These are phyloP conservation scores for Gaeumannomyces tritici DNA, from an alignment of 2,329 filamentous ascomycete species.

Conservation along the genomic window DNA sequence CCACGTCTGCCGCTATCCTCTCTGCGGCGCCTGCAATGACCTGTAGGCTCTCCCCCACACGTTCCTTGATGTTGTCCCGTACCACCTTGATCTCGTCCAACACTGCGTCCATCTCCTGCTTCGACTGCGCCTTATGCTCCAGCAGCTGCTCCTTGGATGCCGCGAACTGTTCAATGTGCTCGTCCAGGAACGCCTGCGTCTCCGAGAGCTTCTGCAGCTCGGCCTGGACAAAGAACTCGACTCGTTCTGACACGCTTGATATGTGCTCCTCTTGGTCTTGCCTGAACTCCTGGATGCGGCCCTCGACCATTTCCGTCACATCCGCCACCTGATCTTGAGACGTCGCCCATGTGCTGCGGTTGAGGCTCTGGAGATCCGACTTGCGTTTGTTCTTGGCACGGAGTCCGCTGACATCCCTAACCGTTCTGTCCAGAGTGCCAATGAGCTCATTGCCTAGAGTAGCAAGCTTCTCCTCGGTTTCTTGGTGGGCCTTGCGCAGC, in stretches of 20 bases:
- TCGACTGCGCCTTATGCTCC: constrained; percentile 57
- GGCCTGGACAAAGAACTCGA: constrained; percentile 66
- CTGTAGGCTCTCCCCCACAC: constrained; percentile 75
- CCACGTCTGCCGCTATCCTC: constrained; percentile 80
- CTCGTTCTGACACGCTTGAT: constrained; percentile 54
- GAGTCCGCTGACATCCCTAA: constrained; percentile 70
- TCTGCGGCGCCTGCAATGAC: constrained; percentile 77
- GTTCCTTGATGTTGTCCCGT: constrained; percentile 76
- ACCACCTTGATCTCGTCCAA: constrained; percentile 88
- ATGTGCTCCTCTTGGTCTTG: constrained; percentile 64
- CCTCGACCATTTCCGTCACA: constrained; percentile 69
- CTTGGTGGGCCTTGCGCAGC: constrained; percentile 73
- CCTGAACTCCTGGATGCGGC: constrained; percentile 63
- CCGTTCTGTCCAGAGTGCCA: constrained; percentile 66
- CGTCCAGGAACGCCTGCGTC: constrained; percentile 61
- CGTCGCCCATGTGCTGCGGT: constrained; percentile 68
- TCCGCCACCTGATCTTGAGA: constrained; percentile 68
- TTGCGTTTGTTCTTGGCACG: constrained; percentile 81
- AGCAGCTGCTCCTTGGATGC: constrained; percentile 59
- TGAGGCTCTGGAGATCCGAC: constrained; percentile 71
- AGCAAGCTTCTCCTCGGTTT: constrained; percentile 71
- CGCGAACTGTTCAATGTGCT: constrained; percentile 59
- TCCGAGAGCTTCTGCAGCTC: constrained; percentile 64
- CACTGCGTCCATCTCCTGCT: constrained; percentile 81
- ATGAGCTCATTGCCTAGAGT: constrained; percentile 68